Percentiles rank a stretch among this genome's conserved stretches.
These are phyloP conservation scores for Coprinopsis cinerea DNA, from an alignment of 768 basidiomycete species.

Conservation along the genomic window DNA sequence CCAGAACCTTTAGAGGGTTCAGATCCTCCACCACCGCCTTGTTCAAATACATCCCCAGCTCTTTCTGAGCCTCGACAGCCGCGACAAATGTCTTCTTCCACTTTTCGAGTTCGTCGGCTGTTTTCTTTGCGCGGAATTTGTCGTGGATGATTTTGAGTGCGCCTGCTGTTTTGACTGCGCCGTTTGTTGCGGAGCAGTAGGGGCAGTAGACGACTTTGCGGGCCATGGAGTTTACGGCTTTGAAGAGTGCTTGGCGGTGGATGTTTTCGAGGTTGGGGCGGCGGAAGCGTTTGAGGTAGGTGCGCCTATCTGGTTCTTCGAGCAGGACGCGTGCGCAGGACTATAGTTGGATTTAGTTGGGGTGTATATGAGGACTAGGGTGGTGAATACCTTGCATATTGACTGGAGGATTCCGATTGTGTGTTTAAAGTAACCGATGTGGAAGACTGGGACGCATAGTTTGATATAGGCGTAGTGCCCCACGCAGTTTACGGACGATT, in stretches of 20 bases:
- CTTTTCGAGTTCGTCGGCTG: slow-evolving; percentile 79
- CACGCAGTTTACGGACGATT: slow-evolving; percentile 88
- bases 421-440: slow-evolving; percentile 97
- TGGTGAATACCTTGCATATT: slow-evolving; percentile 81
- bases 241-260: slow-evolving; percentile 74
- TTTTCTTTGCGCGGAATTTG: slow-evolving; percentile 93
- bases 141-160: slow-evolving; percentile 96
- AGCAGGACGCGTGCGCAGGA: slow-evolving; percentile 91
- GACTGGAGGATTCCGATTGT: slow-evolving; percentile 89
- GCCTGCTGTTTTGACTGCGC: slow-evolving; percentile 93
- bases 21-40: slow-evolving; percentile 90
- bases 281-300: slow-evolving; percentile 86
- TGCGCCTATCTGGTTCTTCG: slow-evolving; percentile 79
- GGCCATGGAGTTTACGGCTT: slow-evolving; percentile 79
- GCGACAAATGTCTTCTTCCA: slow-evolving; percentile 78
- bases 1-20: slow-evolving; percentile 89
- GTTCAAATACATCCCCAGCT: slow-evolving; percentile 75
- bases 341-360: slow-evolving; percentile 26
- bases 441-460: slow-evolving; percentile 92
- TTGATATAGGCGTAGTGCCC: slow-evolving; percentile 99
- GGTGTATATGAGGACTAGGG: no score
- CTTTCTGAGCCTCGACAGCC: slow-evolving; percentile 83
- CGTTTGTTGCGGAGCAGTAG: slow-evolving; percentile 90
- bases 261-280: slow-evolving; percentile 88
- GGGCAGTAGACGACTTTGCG: slow-evolving; percentile 91